Evolutionary conservation across 345 rosid species (phyloP).

Genomic region (Acer campestre): DNA sequence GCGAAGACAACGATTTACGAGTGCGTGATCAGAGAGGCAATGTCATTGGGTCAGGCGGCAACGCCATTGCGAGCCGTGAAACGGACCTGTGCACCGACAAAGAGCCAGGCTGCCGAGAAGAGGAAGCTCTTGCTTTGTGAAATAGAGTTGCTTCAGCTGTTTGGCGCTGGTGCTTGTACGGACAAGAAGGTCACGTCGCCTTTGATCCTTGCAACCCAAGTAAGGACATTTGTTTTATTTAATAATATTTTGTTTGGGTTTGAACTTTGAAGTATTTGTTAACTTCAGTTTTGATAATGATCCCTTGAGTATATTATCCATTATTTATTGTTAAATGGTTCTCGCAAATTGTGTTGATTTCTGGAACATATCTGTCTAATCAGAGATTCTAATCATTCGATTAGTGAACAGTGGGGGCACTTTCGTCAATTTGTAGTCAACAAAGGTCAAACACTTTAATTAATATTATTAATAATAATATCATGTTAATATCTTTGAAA

Average conservation of each 20-base stretch:
- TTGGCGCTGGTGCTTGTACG: slow-evolving; percentile 46
- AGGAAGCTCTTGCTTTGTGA: slow-evolving; percentile 62
- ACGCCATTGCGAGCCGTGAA: slow-evolving; percentile 27
- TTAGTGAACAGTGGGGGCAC: slow-evolving; percentile 11
- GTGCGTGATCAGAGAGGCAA: slow-evolving; percentile 57
- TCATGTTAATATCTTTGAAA: background rate
- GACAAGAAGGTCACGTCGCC: slow-evolving; percentile 54
- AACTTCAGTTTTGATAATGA: background rate
- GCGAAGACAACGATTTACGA: slow-evolving; percentile 62
- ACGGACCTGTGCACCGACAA: slow-evolving; percentile 19
- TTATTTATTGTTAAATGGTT: no score
- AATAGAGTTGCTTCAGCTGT: slow-evolving; percentile 78
- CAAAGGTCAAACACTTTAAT: no score
- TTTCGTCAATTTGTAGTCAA: slow-evolving; percentile 12
- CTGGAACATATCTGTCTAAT: background rate
- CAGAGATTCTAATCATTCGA: background rate
- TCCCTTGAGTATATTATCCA: background rate
- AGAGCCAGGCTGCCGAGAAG: slow-evolving; percentile 36
- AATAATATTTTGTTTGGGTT: background rate
- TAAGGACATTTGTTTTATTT: slow-evolving; percentile 17
- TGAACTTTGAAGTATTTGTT: background rate
- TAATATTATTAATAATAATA: no score
- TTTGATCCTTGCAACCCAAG: slow-evolving; percentile 62
- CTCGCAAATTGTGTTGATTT: no score
- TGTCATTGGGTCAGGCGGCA: slow-evolving; percentile 33